Evolutionary conservation across 768 basidiomycete species (phyloP).

Genomic region (Suillus placidus): DNA sequence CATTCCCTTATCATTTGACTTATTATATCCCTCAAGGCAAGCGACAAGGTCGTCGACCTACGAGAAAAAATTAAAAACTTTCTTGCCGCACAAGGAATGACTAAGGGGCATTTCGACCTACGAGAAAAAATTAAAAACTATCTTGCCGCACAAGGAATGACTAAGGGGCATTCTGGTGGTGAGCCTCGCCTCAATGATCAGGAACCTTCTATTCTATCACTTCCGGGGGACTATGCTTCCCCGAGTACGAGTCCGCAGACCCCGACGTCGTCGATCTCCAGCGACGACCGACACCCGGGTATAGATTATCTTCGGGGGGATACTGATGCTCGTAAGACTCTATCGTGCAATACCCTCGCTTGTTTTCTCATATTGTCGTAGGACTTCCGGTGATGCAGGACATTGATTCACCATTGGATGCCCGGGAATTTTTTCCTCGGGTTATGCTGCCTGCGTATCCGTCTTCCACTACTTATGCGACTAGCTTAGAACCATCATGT

Average conservation of each 20-base stretch:
- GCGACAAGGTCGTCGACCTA: slow-evolving; percentile 63
- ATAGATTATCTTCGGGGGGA: slow-evolving; percentile 28
- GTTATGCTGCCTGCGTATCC: slow-evolving; percentile 30
- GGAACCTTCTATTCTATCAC: slow-evolving; percentile 55
- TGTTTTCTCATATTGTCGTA: slow-evolving; percentile 14
- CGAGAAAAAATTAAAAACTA: slow-evolving; percentile 81
- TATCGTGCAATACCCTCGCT: not conserved
- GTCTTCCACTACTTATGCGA: slow-evolving; percentile 38
- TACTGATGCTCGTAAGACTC: slow-evolving; percentile 30
- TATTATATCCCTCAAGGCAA: slow-evolving; percentile 54
- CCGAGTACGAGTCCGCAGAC: slow-evolving; percentile 47
- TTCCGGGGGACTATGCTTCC: slow-evolving; percentile 46
- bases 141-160: slow-evolving; percentile 83
- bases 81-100: slow-evolving; percentile 83
- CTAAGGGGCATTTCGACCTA: slow-evolving; percentile 79
- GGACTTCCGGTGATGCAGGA: slow-evolving; percentile 34
- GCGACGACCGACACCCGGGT: slow-evolving; percentile 37
- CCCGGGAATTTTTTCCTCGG: slow-evolving; percentile 29
- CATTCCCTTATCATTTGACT: slow-evolving; percentile 8
- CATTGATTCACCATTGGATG: slow-evolving; percentile 32
- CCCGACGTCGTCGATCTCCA: slow-evolving; percentile 47
- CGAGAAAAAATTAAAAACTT: slow-evolving; percentile 81
- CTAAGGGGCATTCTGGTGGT: slow-evolving; percentile 82
- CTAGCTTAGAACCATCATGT: slow-evolving; percentile 66
- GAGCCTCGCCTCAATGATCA: slow-evolving; percentile 60